phyloP scores from a whole-genome alignment of 129 eudicot species.

The Flaveria robusta region DNA sequence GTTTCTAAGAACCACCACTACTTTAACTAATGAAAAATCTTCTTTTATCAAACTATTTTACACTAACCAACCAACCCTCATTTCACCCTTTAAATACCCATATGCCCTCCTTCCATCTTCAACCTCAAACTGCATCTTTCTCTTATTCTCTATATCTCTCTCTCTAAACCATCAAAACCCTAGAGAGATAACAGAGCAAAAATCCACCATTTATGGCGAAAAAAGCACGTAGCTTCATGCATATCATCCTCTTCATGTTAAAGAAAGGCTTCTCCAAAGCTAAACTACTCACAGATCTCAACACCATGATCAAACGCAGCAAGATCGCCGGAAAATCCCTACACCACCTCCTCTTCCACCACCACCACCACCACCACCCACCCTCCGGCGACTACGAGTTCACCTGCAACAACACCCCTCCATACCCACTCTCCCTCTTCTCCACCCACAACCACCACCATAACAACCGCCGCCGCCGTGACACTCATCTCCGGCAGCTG shows the following conservation, averaged over 20 bases:
- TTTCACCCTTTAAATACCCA: constrained; percentile 33
- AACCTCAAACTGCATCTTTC: neutral
- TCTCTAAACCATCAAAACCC: constrained; percentile 10
- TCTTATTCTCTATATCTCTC: constrained; percentile 27
- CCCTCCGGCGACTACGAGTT: constrained; percentile 53
- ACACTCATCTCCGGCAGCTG: too few species aligned
- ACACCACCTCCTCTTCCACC: constrained; percentile 58
- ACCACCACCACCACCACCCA: too few species aligned
- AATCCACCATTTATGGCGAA: too few species aligned
- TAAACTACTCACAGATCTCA: constrained; percentile 49
- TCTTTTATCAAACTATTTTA: too few species aligned
- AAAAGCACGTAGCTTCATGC: constrained; percentile 44
- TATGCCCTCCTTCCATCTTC: constrained; percentile 1
- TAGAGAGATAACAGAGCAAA: constrained; percentile 52
- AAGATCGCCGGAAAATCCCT: constrained; percentile 54
- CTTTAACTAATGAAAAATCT: too few species aligned
- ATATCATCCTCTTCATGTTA: constrained; percentile 48
- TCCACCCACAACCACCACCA: constrained; percentile 34
- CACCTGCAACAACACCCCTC: constrained; percentile 65
- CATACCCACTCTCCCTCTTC: constrained; percentile 38
- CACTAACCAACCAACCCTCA: neutral
- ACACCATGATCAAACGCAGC: constrained; percentile 54
- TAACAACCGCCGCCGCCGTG: too few species aligned
- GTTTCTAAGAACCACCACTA: too few species aligned
- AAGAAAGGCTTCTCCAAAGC: constrained; percentile 61